Base-by-base conservation (phyloP, 768 basidiomycete genomes). In the Pleurotus salmoneostramineus region DNA sequence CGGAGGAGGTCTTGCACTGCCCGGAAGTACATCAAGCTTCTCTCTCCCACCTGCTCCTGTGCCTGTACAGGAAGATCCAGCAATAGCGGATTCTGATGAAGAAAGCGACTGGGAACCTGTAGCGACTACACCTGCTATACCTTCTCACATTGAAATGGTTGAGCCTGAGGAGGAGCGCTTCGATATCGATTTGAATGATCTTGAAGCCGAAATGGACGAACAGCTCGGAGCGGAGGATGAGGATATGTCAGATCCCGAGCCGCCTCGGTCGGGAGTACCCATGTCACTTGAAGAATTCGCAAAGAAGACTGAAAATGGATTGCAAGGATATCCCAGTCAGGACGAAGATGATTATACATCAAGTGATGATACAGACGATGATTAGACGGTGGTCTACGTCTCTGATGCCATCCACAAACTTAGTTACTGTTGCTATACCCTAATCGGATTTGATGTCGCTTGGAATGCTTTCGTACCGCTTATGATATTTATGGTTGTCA, bases 361-460 rank as follows among this genome's bases (percentile, higher is more conserved):
- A 6, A 83, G 81, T 60, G 77, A 83, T 31, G 82, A 84, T 2
- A 82, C 77, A 62, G 83, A 84, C 58, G 80, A 81, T 51, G 77
- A 82, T 60, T 81, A 64, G 65, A 32, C 21, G 21, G 21, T 27
- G 21, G 21, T 27, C 21, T 27, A 27, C 21, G 21, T 27, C 21
- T 27, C 21, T 27, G 21, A 45, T 52, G 46, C 37, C 37, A 40
- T 27, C 21, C 21, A 27, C 21, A 27, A 27, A 27, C 21, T 27
- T 40, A 40, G 37, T 8, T 10, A 40, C 37, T 43, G 36, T 43
- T 31, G 52, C 42, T 54, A 37, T 54, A 54, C 52, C 52, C 40
- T 54, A 54, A 54, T 54, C 37, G 17, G 35, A 44, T 40, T 50
- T 35, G n/a, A 8, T 34, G 34, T 27, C 36, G 50, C 48, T 51